Evolutionary conservation across 345 rosid genomes (phyloP).

Genomic region (Gossypium turneri): DNA sequence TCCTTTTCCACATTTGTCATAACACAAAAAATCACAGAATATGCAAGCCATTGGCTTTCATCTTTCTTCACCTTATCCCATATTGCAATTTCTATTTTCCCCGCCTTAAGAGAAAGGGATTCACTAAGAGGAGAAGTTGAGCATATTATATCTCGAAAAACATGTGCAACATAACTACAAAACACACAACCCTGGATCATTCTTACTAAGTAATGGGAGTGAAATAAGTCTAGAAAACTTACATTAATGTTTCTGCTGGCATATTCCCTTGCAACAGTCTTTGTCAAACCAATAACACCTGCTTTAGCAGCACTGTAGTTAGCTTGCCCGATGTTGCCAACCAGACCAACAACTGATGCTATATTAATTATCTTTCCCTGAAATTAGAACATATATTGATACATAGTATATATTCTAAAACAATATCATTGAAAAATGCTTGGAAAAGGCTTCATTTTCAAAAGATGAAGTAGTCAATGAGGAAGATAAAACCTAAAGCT

Average conservation of each 20-base stretch:
- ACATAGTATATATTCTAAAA: constrained; percentile 4
- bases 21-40: neutral
- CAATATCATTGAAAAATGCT: neutral
- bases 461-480: neutral
- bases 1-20: neutral
- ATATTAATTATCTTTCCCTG: constrained; percentile 90
- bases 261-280: constrained; percentile 82
- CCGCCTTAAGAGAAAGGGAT: neutral
- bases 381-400: constrained; percentile 8
- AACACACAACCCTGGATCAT: neutral
- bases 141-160: neutral
- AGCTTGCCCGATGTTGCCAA: constrained; percentile 91
- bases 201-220: neutral
- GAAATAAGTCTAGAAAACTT: constrained; percentile 19
- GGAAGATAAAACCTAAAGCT: neutral
- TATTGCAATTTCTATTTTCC: neutral
- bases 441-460: neutral
- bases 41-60: neutral
- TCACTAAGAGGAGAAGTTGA: neutral
- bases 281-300: constrained; percentile 93
- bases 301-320: constrained; percentile 98
- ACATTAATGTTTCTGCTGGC: constrained; percentile 90
- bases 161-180: neutral
- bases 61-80: neutral
- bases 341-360: constrained; percentile 92